Percentiles rank a stretch among this genome's conserved stretches.
phyloP scores from a whole-genome alignment of 306 rosid genomes.

The Vachellia collinsii region DNA sequence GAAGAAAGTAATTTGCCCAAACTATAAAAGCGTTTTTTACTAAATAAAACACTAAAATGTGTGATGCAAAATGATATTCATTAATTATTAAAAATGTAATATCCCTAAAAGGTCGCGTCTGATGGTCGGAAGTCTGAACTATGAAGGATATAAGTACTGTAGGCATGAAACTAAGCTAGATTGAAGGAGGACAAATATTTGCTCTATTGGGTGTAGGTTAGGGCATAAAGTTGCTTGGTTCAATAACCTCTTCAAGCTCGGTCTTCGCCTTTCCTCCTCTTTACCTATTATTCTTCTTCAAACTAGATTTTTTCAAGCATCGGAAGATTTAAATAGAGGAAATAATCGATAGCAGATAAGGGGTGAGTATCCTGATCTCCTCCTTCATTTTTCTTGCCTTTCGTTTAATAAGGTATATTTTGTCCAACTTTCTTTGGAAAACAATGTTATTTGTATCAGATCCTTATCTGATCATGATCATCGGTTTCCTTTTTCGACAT shows the following conservation, averaged over 20 bases:
- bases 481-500: background rate
- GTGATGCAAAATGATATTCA: background rate
- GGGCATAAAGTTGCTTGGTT: background rate
- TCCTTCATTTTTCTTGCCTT: background rate
- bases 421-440: slow-evolving; percentile 1
- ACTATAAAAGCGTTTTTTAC: background rate
- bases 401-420: background rate
- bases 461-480: background rate
- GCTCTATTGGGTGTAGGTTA: background rate
- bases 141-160: background rate
- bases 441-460: background rate
- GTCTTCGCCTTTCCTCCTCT: background rate
- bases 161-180: background rate
- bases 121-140: background rate
- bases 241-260: background rate
- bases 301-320: background rate
- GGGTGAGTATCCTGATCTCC: background rate
- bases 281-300: background rate
- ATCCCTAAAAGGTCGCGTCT: background rate
- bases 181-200: background rate
- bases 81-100: background rate
- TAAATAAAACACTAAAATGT: background rate
- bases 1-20: background rate
- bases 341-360: background rate
- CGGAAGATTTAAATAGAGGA: background rate